Evolutionary conservation across 1,284 basidiomycete species (phyloP).

Genomic region (Puccinia novopanici): DNA sequence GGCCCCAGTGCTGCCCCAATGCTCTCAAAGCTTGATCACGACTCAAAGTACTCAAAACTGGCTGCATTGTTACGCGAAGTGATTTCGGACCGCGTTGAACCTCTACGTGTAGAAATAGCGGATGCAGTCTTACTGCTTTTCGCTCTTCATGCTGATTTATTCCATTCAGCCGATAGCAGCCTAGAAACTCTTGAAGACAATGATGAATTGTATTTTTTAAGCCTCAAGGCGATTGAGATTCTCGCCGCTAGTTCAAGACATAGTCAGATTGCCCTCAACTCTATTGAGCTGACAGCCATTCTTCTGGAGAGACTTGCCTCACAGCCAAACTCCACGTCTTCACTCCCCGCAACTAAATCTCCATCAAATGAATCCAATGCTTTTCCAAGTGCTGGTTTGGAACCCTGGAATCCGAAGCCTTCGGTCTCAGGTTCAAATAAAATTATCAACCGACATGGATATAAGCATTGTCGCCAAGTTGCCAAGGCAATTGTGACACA

Average conservation of each 20-base stretch:
- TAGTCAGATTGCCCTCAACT: slow-evolving; percentile 49
- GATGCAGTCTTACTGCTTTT: slow-evolving; percentile 43
- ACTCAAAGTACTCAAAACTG: slow-evolving; percentile 34
- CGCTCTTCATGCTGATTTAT: slow-evolving; percentile 42
- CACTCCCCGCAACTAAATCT: neutral
- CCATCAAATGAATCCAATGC: neutral
- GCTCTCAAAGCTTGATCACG: neutral
- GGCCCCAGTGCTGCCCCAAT: neutral
- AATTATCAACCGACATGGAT: slow-evolving; percentile 5
- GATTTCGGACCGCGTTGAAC: slow-evolving; percentile 22
- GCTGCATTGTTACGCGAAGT: slow-evolving; percentile 7
- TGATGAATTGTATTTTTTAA: slow-evolving; percentile 45
- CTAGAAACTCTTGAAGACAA: slow-evolving; percentile 11
- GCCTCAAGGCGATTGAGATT: slow-evolving; percentile 43
- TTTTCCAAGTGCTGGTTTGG: slow-evolving; percentile 36
- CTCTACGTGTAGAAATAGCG: slow-evolving; percentile 45
- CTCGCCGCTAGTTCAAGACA: slow-evolving; percentile 36
- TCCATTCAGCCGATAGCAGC: neutral
- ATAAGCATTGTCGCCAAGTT: slow-evolving; percentile 33
- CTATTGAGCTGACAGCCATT: too few species aligned
- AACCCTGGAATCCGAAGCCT: slow-evolving; percentile 40
- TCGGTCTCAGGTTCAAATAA: neutral
- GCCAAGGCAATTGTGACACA: slow-evolving; percentile 31
- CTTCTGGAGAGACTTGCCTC: slow-evolving; percentile 33
- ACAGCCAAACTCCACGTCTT: neutral